phyloP scores from a whole-genome alignment of 2,329 filamentous ascomycete species.

The Pestalotiopsis sp. region DNA sequence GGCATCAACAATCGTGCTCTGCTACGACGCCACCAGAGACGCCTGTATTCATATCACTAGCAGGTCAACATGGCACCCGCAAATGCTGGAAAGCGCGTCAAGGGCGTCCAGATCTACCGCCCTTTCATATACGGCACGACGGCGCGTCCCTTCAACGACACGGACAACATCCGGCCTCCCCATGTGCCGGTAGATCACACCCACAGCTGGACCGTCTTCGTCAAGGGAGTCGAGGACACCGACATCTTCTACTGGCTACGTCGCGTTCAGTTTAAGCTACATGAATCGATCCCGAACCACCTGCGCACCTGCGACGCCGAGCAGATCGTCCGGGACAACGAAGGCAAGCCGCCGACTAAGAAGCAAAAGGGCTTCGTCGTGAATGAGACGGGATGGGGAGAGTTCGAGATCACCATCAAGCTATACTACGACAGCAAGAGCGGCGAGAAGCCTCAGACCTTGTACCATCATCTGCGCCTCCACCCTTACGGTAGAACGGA shows the following conservation, averaged over 20 bases:
- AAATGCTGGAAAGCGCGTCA: conserved; percentile 64
- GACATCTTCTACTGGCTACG: conserved; percentile 95
- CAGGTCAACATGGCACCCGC: conserved; percentile 57
- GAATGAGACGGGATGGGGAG: conserved; percentile 93
- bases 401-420: conserved; percentile 95
- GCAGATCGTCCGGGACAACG: conserved; percentile 32
- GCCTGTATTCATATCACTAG: no score
- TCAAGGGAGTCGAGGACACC: conserved; percentile 85
- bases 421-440: conserved; percentile 89
- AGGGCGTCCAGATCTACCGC: conserved; percentile 65
- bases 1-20: conserved; percentile 9
- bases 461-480: conserved; percentile 89
- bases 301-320: conserved; percentile 66
- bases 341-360: conserved; percentile 44
- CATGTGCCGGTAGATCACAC: conserved; percentile 88
- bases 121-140: conserved; percentile 79
- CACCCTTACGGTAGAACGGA: conserved; percentile 89
- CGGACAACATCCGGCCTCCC: conserved; percentile 75
- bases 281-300: conserved; percentile 93
- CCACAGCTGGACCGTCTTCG: conserved; percentile 94
- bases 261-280: conserved; percentile 96
- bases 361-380: conserved; percentile 70
- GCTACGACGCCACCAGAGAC: not conserved
- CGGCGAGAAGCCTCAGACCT: conserved; percentile 91
- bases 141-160: conserved; percentile 76